Evolutionary conservation across 331 rosid species (phyloP).

Genomic region (Quercus tomentella): DNA sequence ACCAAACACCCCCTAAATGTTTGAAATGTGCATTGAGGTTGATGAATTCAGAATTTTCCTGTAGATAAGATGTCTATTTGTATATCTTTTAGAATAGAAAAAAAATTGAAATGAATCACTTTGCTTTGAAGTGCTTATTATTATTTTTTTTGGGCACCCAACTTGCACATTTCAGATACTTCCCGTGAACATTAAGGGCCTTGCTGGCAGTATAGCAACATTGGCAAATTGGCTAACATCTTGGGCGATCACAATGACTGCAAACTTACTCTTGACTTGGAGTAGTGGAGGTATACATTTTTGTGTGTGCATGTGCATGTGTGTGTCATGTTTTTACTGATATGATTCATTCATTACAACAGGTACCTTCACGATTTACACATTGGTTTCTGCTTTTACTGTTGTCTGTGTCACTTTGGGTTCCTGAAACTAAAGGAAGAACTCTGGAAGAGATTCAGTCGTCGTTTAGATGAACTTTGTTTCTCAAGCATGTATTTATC

Average conservation of each 20-base stretch:
- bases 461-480: constrained; percentile 57
- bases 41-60: background rate
- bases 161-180: constrained; percentile 54
- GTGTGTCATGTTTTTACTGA: constrained; percentile 4
- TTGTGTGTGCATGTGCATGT: background rate
- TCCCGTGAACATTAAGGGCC: constrained; percentile 72
- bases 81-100: background rate
- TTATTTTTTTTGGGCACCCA: background rate
- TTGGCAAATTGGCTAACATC: constrained; percentile 60
- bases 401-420: constrained; percentile 45
- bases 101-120: background rate
- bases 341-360: background rate
- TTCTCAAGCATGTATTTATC: constrained; percentile 6
- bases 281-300: constrained; percentile 54
- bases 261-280: constrained; percentile 74
- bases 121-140: background rate
- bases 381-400: constrained; percentile 41
- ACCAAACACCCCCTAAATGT: too few relatives aligned
- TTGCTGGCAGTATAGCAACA: constrained; percentile 76
- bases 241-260: constrained; percentile 65
- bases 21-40: background rate
- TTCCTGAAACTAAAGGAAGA: constrained; percentile 88
- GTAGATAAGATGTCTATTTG: background rate
- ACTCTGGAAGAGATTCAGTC: constrained; percentile 78
- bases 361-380: constrained; percentile 68